Conservation (phyloP, 2,329 filamentous ascomycete genomes). For the Penicillium italicum region DNA sequence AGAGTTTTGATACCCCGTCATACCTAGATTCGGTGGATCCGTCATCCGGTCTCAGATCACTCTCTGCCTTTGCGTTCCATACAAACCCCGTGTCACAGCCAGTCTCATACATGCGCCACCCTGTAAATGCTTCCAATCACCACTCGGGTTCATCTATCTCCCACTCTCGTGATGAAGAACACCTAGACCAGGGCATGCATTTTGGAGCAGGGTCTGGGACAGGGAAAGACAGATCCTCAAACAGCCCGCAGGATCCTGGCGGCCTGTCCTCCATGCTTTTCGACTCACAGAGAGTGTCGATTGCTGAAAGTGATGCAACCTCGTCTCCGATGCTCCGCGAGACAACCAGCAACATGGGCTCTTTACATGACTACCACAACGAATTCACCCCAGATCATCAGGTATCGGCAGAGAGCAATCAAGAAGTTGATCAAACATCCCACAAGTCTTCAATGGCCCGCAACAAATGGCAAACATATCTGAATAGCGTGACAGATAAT, state of each 20-base stretch:
- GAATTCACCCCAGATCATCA: slow-evolving; percentile 1
- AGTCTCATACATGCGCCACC: slow-evolving; percentile 35
- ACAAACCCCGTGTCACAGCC: slow-evolving; percentile 33
- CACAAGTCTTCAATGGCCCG: slow-evolving; percentile 20
- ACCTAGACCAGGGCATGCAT: slow-evolving; percentile 4
- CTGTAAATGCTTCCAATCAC: slow-evolving; percentile 39
- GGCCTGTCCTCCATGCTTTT: slow-evolving; percentile 10
- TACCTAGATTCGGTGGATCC: slow-evolving; percentile 25
- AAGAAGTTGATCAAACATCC: slow-evolving; percentile 5
- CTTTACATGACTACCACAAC: slow-evolving; percentile 2
- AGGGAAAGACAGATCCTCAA: not conserved
- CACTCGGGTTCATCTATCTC: slow-evolving; percentile 15
- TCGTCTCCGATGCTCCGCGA: slow-evolving; percentile 4
- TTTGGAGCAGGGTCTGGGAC: not conserved
- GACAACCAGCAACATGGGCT: not conserved
- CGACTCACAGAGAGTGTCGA: slow-evolving; percentile 5
- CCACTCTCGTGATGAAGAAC: slow-evolving; percentile 6
- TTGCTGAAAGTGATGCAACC: not conserved
- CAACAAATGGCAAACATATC: slow-evolving; percentile 32
- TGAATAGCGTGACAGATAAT: slow-evolving; percentile 36
- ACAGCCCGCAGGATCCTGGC: not conserved
- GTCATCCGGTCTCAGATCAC: slow-evolving; percentile 24
- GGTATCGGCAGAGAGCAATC: not conserved
- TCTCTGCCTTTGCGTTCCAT: slow-evolving; percentile 31
- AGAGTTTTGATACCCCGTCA: slow-evolving; percentile 14